phyloP scores from a whole-genome alignment of 2,329 filamentous ascomycete species.

The Penicillium sp. region DNA sequence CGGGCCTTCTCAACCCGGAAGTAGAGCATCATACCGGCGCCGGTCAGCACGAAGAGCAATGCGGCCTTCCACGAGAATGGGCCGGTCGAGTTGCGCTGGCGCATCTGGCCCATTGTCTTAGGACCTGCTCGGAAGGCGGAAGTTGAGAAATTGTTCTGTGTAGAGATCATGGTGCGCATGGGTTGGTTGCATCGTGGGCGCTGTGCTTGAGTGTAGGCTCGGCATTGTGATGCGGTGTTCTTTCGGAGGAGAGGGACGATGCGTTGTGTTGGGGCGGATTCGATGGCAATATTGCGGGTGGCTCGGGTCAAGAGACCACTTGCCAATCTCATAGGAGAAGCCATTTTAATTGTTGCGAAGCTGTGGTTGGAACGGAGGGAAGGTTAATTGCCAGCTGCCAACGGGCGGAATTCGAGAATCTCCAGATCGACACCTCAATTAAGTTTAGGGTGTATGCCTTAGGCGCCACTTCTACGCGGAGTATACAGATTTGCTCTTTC shows the following conservation, averaged over 20 bases:
- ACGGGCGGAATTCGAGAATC: slow-evolving; percentile 21
- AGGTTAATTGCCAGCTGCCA: slow-evolving; percentile 5
- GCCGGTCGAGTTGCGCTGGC: slow-evolving; percentile 40
- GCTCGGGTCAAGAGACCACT: slow-evolving; percentile 18
- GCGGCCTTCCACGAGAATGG: slow-evolving; percentile 95
- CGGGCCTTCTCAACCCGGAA: slow-evolving; percentile 91
- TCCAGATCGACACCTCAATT: slow-evolving; percentile 22
- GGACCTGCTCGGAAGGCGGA: slow-evolving; percentile 22
- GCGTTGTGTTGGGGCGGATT: slow-evolving; percentile 14
- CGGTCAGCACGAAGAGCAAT: slow-evolving; percentile 76
- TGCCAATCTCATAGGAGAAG: slow-evolving; percentile 26
- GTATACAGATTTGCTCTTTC: too few species aligned
- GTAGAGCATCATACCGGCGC: slow-evolving; percentile 76
- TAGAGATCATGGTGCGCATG: slow-evolving; percentile 8
- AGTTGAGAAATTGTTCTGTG: slow-evolving; percentile 29
- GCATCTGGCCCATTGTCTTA: slow-evolving; percentile 43
- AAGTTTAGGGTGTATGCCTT: slow-evolving; percentile 22
- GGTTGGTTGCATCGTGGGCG: slow-evolving; percentile 18
- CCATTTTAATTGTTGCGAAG: slow-evolving; percentile 20
- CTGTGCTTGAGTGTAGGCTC: slow-evolving; percentile 22
- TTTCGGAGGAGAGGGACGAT: slow-evolving; percentile 19
- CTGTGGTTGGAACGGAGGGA: slow-evolving; percentile 1
- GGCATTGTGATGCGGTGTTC: slow-evolving; percentile 16
- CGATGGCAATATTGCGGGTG: slow-evolving; percentile 15
- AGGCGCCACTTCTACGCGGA: neutral